Evolutionary conservation across 2,329 filamentous ascomycete genomes (phyloP).

Genomic region (Cladophialophora exuberans): DNA sequence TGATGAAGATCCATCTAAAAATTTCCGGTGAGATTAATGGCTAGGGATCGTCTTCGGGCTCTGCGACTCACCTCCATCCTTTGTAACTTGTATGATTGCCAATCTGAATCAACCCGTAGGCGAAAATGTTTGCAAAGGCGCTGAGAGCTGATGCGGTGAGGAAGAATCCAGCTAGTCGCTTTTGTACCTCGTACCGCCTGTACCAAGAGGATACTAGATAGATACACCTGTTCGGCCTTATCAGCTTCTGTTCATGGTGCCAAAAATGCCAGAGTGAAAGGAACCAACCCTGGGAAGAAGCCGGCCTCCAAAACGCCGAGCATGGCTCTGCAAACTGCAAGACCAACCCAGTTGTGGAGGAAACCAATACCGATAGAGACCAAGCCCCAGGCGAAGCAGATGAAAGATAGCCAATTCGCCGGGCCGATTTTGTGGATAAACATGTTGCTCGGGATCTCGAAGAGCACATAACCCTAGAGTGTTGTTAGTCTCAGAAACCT

Average conservation of each 20-base stretch:
- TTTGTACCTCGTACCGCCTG: constrained; percentile 42
- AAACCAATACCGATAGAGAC: constrained; percentile 44
- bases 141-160: constrained; percentile 38
- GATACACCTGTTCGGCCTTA: no score
- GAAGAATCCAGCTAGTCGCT: constrained; percentile 34
- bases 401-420: constrained; percentile 13
- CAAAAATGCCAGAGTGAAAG: constrained; percentile 19
- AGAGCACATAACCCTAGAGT: constrained; percentile 69
- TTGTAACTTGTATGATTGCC: no score
- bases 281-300: constrained; percentile 37
- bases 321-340: constrained; percentile 35
- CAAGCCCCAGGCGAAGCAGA: constrained; percentile 22
- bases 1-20: constrained; percentile 81
- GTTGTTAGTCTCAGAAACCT: no score
- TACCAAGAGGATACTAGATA: constrained; percentile 61
- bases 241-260: no score
- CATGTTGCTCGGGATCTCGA: constrained; percentile 63
- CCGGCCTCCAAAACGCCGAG: constrained; percentile 39
- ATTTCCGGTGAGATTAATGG: no score
- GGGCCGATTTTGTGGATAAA: constrained; percentile 41
- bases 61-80: constrained; percentile 1
- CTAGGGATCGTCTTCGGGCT: constrained; percentile 53
- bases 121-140: constrained; percentile 16
- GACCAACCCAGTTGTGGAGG: constrained; percentile 30
- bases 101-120: constrained; percentile 13